Evolutionary conservation across 1,284 basidiomycete genomes (phyloP), one percentile per base, ranked within the genome.

Genomic region (Ceratobasidium sp.): DNA sequence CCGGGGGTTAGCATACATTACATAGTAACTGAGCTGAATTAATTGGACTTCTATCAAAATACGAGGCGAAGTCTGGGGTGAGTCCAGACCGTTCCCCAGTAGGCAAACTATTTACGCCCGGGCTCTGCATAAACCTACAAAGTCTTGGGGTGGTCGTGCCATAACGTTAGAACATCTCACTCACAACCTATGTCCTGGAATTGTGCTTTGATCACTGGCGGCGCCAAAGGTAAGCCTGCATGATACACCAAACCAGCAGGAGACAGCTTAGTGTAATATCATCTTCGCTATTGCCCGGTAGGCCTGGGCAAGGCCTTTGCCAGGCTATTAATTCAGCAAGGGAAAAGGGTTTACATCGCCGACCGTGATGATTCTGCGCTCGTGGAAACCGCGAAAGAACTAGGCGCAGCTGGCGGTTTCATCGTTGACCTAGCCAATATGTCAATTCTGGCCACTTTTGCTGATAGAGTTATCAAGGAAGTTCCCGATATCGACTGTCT

Each of bases 401-500:
- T 76, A 20, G 74, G 75, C 20, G 75, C 76, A 0, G 72, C 75
- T 1, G 75, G 72, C 7, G 79, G 77, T 73, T 80, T 79, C 71
- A 74, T 77, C 22, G 73, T 79, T 25, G 60, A 64, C n/a, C 47
- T 64, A 32, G 60, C 47, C 15, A 34, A 64, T n/a, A 32, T 52
- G 15, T 34, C 70, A 7, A 73, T 76, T 13, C 73, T 78, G 31
- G 71, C 75, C 3, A 58, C 74, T 0, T 77, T 79, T 69, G 68
- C 75, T 54, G 71, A 76, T 20, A 77, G 74, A 53, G 70, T 80
- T 32, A 71, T 75, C 20, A 60, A 68, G 17, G 78, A 80, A 55
- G 78, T 79, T 67, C 78, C 79, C 3, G 79, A 80, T 43, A 73
- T 80, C 34, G 79, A 80, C 72, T 78, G 78, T 54, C 68, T 80